These are phyloP conservation scores for Venustampulla echinocandica DNA, from an alignment of 495 filamentous ascomycete species.

Conservation along the genomic window DNA sequence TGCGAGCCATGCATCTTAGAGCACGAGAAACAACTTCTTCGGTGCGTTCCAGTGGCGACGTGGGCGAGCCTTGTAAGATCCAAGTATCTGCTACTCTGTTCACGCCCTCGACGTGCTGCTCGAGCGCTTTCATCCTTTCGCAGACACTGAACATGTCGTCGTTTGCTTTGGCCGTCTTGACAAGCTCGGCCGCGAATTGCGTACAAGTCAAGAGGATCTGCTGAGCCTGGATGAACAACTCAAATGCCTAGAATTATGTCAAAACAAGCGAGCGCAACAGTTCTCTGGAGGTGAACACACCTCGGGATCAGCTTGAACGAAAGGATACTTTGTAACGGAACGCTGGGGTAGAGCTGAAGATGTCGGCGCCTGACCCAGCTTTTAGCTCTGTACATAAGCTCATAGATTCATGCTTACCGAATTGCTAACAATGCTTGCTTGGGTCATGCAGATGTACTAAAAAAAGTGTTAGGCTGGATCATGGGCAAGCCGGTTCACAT, in stretches of 20 bases:
- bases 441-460: constrained; percentile 45
- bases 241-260: neutral
- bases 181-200: constrained; percentile 1
- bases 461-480: neutral
- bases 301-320: neutral
- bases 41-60: neutral
- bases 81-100: constrained; percentile 1
- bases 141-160: neutral
- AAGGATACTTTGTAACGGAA: neutral
- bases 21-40: constrained; percentile 35
- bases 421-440: constrained; percentile 51
- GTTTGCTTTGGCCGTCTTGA: neutral
- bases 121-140: neutral
- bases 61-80: neutral
- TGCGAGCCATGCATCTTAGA: constrained; percentile 45
- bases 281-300: constrained; percentile 1
- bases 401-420: constrained; percentile 20
- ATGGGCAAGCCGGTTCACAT: neutral
- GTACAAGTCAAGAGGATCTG: neutral
- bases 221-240: constrained; percentile 4
- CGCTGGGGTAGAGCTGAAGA: constrained; percentile 2
- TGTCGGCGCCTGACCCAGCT: neutral
- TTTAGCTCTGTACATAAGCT: neutral
- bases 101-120: neutral
- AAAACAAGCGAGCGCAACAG: neutral